These are phyloP conservation scores for Linnemannia schmuckeri DNA, from an alignment of 192 early-diverging fungal genomes.

Conservation along the genomic window DNA sequence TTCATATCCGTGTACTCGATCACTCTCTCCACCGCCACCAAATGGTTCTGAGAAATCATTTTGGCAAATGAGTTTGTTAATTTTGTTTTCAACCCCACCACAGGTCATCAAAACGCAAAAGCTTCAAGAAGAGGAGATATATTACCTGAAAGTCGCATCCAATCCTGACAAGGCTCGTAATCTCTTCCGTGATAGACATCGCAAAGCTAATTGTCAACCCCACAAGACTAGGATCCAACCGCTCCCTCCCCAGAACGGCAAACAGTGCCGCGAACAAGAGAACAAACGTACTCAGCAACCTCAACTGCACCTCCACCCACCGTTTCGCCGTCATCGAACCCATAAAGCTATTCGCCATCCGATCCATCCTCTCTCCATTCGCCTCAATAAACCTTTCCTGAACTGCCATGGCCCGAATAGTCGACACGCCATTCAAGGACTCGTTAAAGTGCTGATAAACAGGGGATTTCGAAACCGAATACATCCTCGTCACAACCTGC, in stretches of 20 bases:
- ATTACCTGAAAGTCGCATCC: conserved; percentile 14
- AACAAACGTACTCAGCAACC: conserved; percentile 58
- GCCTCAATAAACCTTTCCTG: conserved; percentile 68
- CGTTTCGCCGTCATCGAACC: conserved; percentile 21
- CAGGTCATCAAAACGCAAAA: conserved; percentile 58
- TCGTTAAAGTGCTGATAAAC: conserved; percentile 74
- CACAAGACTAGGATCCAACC: conserved; percentile 84
- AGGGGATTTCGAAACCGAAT: conserved; percentile 78
- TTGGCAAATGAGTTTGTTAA: neutral
- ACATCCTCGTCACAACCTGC: conserved; percentile 76
- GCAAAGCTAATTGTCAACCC: conserved; percentile 90
- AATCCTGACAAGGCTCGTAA: conserved; percentile 70
- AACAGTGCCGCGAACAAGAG: conserved; percentile 27
- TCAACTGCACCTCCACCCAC: conserved; percentile 45
- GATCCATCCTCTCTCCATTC: conserved; percentile 52
- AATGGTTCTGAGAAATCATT: conserved; percentile 11
- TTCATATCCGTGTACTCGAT: conserved; percentile 35
- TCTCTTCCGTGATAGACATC: conserved; percentile 80
- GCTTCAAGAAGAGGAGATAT: neutral
- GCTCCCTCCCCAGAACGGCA: conserved; percentile 22
- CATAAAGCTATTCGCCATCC: conserved; percentile 37
- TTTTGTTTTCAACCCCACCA: too few species aligned
- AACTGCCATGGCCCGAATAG: conserved; percentile 63
- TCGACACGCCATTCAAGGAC: conserved; percentile 64
- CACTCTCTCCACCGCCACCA: conserved; percentile 39